Evolutionary conservation across 139 green algal species (phyloP).

Genomic region (Chlorella sorokiniana): DNA sequence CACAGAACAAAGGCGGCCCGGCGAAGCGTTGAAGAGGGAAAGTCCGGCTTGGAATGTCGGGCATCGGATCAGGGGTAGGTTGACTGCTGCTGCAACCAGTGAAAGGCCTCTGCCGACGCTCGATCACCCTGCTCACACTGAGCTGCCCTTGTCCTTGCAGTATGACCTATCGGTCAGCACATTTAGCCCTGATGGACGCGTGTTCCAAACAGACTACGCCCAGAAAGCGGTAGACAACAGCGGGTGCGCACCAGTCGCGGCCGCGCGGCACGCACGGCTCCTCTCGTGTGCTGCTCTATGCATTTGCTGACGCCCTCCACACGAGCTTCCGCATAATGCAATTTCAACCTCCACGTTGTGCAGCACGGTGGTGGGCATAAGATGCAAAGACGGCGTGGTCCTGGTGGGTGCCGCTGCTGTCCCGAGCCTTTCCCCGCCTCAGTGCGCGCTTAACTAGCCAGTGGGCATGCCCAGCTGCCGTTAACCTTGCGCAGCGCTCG

Average conservation of each 20-base stretch:
- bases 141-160: constrained; percentile 44
- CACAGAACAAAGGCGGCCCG: neutral
- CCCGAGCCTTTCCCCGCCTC: neutral
- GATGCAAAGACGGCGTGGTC: constrained; percentile 97
- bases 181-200: constrained; percentile 95
- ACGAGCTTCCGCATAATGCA: no score
- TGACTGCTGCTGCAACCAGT: neutral
- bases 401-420: constrained; percentile 68
- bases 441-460: no score
- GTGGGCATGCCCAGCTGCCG: no score
- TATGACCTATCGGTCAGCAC: constrained; percentile 98
- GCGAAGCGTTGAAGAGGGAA: neutral
- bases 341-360: no score
- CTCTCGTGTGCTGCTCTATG: no score
- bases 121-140: neutral
- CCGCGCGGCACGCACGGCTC: no score
- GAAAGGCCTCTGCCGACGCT: neutral
- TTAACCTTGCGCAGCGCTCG: neutral
- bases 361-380: constrained; percentile 93
- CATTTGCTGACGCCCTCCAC: no score
- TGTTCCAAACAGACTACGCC: constrained; percentile 99
- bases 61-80: constrained; percentile 83
- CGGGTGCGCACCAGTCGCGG: constrained; percentile 68
- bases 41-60: constrained; percentile 61
- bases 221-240: constrained; percentile 98